phyloP scores from a whole-genome alignment of 1,284 basidiomycete species.

The Malassezia dermatis region DNA sequence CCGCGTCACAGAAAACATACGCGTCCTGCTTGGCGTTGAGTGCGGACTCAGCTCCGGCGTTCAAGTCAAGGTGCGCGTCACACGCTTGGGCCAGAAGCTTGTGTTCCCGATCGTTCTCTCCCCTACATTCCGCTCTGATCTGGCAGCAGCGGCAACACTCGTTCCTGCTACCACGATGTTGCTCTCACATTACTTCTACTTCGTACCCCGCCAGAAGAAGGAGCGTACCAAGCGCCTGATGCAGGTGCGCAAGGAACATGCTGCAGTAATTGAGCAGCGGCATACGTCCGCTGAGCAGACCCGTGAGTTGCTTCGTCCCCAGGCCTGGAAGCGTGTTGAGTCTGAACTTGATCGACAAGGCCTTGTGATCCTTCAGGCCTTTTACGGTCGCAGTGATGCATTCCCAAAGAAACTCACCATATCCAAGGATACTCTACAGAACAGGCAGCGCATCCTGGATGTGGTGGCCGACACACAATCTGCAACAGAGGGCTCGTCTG shows the following conservation, averaged over 20 bases:
- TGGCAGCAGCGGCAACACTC: slow-evolving; percentile 53
- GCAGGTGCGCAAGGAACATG: slow-evolving; percentile 56
- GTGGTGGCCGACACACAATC: background rate
- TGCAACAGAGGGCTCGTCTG: background rate
- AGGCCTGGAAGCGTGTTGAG: slow-evolving; percentile 48
- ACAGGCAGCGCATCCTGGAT: slow-evolving; percentile 5
- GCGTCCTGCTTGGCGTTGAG: slow-evolving; percentile 43
- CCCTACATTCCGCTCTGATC: slow-evolving; percentile 51
- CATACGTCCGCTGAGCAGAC: slow-evolving; percentile 57
- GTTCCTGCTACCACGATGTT: slow-evolving; percentile 55
- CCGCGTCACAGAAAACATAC: slow-evolving; percentile 46
- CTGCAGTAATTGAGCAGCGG: slow-evolving; percentile 57
- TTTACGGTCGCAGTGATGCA: slow-evolving; percentile 50
- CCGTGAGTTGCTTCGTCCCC: slow-evolving; percentile 49
- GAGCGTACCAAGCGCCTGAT: slow-evolving; percentile 48
- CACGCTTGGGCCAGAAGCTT: slow-evolving; percentile 55
- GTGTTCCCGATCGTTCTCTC: slow-evolving; percentile 55
- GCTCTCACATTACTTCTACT: slow-evolving; percentile 55
- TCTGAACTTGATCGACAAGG: slow-evolving; percentile 51
- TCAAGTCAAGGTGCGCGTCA: slow-evolving; percentile 46
- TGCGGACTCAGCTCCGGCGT: slow-evolving; percentile 41
- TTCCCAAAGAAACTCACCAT: slow-evolving; percentile 19
- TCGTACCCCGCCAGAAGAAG: slow-evolving; percentile 55
- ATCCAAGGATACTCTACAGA: background rate
- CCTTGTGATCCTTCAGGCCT: slow-evolving; percentile 62